Conservation (phyloP, 352 stramenopile species). For the Phytophthora vignae region DNA sequence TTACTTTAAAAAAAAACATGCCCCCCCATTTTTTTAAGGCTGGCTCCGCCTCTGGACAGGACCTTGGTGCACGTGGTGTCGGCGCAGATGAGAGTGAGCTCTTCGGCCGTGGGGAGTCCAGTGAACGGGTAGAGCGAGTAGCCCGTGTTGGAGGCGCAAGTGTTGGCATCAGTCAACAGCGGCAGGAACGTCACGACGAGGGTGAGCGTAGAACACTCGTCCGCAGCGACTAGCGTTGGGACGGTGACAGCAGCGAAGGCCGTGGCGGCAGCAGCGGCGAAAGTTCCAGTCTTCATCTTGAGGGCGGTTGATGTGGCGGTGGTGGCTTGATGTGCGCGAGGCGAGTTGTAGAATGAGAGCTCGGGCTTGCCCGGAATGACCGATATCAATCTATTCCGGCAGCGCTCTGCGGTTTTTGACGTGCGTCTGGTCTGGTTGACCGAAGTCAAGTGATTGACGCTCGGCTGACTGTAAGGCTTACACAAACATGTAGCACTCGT, state of each 20-base stretch:
- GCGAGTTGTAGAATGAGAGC: conserved; percentile 30
- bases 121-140: conserved; percentile 41
- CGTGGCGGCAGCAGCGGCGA: conserved; percentile 19
- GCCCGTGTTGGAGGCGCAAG: conserved; percentile 31
- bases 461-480: not conserved
- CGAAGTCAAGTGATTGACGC: not conserved
- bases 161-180: conserved; percentile 33
- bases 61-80: conserved; percentile 36
- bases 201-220: conserved; percentile 24
- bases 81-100: conserved; percentile 34
- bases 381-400: conserved; percentile 2
- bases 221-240: conserved; percentile 20
- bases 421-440: conserved; percentile 17
- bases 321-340: conserved; percentile 11
- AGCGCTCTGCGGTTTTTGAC: conserved; percentile 7
- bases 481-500: not conserved
- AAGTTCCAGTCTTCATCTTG: conserved; percentile 28
- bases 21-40: no score
- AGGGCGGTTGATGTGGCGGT: not conserved
- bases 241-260: conserved; percentile 13
- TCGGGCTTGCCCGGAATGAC: not conserved
- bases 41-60: no score
- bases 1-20: no score
- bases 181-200: conserved; percentile 32
- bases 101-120: conserved; percentile 24